Evolutionary conservation across 768 basidiomycete genomes (phyloP).

Genomic region (Flagelloscypha sp.): DNA sequence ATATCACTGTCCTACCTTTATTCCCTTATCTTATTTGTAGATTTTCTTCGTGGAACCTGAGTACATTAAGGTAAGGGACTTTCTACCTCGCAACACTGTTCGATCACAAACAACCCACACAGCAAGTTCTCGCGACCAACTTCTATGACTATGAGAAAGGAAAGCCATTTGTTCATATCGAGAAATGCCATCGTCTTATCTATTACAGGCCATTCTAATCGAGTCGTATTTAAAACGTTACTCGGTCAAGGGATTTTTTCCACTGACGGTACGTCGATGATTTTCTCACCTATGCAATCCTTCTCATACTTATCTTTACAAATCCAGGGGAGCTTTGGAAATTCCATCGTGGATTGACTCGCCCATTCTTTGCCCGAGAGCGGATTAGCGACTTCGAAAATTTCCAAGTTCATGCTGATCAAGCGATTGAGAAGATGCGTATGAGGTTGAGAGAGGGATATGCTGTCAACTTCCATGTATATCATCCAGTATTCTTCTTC

Average conservation of each 20-base stretch:
- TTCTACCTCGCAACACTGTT: too few species aligned
- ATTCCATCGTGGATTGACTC: constrained; percentile 31
- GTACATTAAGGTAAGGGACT: constrained; percentile 29
- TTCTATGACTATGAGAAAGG: constrained; percentile 30
- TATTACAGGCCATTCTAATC: constrained; percentile 6
- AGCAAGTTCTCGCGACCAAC: constrained; percentile 38
- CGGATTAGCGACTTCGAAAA: constrained; percentile 27
- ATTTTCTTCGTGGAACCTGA: constrained; percentile 9
- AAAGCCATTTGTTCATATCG: too few species aligned
- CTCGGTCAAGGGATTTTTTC: constrained; percentile 56
- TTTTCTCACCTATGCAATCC: not conserved
- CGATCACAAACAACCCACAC: constrained; percentile 12
- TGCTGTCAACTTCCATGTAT: constrained; percentile 26
- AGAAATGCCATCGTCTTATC: not conserved
- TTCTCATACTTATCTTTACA: not conserved
- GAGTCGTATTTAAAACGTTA: constrained; percentile 21
- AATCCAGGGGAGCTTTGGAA: too few species aligned
- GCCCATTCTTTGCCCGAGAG: constrained; percentile 29
- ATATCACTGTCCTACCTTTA: constrained; percentile 13
- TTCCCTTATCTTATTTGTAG: not conserved
- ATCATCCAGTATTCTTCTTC: constrained; percentile 8
- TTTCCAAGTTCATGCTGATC: constrained; percentile 26
- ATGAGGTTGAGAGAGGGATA: constrained; percentile 21
- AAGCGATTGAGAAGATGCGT: constrained; percentile 18
- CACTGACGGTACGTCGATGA: constrained; percentile 33